These are phyloP conservation scores for Clavulina sp. DNA, from an alignment of 768 basidiomycete species.

Conservation along the genomic window DNA sequence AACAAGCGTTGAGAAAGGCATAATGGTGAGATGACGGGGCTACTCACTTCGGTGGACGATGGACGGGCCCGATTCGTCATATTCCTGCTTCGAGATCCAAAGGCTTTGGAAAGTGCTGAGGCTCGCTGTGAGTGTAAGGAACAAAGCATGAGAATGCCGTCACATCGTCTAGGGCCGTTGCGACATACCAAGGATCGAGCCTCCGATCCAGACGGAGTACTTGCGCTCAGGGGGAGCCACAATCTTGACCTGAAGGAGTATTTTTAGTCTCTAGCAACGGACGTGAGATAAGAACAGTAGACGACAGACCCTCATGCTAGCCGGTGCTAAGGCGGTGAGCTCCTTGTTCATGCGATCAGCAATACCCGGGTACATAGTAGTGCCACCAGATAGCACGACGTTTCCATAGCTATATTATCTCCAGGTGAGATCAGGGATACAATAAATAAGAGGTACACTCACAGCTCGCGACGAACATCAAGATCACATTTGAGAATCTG, in stretches of 20 bases:
- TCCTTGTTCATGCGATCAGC: conserved; percentile 92
- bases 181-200: conserved; percentile 37
- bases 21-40: neutral
- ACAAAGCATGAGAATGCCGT: neutral
- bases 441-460: conserved; percentile 12
- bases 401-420: conserved; percentile 33
- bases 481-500: conserved; percentile 27
- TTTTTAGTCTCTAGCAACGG: too few species aligned
- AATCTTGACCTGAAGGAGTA: too few species aligned
- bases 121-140: conserved; percentile 37
- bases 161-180: neutral
- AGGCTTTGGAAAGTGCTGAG: conserved; percentile 90
- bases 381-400: conserved; percentile 66
- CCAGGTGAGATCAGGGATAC: neutral
- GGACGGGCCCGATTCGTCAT: conserved; percentile 64
- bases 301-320: conserved; percentile 90
- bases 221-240: conserved; percentile 84
- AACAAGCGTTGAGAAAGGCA: too few species aligned
- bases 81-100: conserved; percentile 86
- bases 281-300: too few species aligned
- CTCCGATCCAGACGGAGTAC: conserved; percentile 89
- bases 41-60: conserved; percentile 48
- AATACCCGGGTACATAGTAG: conserved; percentile 92
- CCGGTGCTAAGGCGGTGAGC: conserved; percentile 61
- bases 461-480: conserved; percentile 25